Evolutionary conservation across 202 grass and related monocot species (phyloP), one percentile per base, ranked within the genome.

Genomic region (Bolboschoenoplectus hybrid): DNA sequence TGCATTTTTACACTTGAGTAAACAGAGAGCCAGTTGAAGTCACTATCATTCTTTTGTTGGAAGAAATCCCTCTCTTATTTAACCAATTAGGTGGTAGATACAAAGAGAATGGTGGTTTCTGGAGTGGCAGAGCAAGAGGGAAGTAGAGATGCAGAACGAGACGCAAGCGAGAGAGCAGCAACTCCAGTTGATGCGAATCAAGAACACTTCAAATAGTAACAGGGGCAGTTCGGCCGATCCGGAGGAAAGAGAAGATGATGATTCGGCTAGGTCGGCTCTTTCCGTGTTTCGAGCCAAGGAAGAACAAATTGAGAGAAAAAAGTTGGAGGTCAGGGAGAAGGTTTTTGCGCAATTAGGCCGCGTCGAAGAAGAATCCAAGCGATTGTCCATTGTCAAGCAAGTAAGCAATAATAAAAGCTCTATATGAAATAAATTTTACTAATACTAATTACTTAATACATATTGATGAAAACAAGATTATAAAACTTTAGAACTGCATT

Each of bases 301-400:
- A 82, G 96, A 98, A 85, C 89, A 94, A 89, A 98, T 98, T 62
- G 96, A 98, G 86, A 86, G 93, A 84, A 92, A 89, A 88, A 94
- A 94, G 67, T 19, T 92, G 91, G 94, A 97, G 85, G 86, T 97
- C 44, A 71, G 88, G 80, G 94, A 94, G 34, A 97, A 94, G 91
- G 85, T 97, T 43, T 97, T 92, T 73, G 89, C 91, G 8, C 89
- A 91, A 81, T 81, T 97, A 45, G 92, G 91, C 2, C 85, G 94
- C 0, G 92, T 94, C 2, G 94, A 97, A 85, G 87, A 97, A 89
- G 94, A 97, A 84, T 87, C 84, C 74, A 97, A 94, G 78, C 89
- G 92, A 45, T 86, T 90, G 61, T 88, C 92, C 14, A 85, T 86
- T 82, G 91, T 97, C 83, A 89, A 89, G 60, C 90, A 97, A 82